Conservation (phyloP, 768 basidiomycete species). For the Tephrocybe sp. region DNA sequence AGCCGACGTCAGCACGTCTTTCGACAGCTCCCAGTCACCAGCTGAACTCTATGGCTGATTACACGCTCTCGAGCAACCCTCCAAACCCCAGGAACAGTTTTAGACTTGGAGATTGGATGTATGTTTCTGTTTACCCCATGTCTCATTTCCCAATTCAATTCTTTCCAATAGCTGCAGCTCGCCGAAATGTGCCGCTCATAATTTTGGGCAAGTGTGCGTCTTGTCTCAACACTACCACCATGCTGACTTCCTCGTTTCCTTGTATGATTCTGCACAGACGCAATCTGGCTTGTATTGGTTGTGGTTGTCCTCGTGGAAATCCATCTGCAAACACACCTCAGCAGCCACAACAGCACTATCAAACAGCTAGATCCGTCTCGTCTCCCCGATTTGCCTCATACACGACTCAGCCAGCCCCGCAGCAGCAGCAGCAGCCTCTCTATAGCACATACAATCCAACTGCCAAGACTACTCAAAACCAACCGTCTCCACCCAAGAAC, state of each 20-base stretch:
- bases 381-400: constrained; percentile 31
- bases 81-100: constrained; percentile 69
- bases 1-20: constrained; percentile 19
- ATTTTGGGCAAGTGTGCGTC: constrained; percentile 70
- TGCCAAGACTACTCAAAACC: constrained; percentile 9
- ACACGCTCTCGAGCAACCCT: constrained; percentile 65
- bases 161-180: constrained; percentile 53
- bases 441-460: constrained; percentile 17
- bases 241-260: constrained; percentile 47
- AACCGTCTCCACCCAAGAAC: constrained; percentile 27
- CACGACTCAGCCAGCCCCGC: constrained; percentile 5
- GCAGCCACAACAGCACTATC: constrained; percentile 24
- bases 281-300: constrained; percentile 74
- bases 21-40: constrained; percentile 20
- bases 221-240: constrained; percentile 19
- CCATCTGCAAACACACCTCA: constrained; percentile 16
- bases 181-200: constrained; percentile 73
- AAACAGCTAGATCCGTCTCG: constrained; percentile 20
- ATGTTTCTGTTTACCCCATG: constrained; percentile 23
- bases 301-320: constrained; percentile 56
- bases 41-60: constrained; percentile 26
- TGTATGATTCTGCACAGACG: constrained; percentile 60
- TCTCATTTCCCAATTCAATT: constrained; percentile 20
- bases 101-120: constrained; percentile 77
- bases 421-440: constrained; percentile 6